Base-by-base conservation (phyloP, 306 rosid genomes). In the Vicia sativa region DNA sequence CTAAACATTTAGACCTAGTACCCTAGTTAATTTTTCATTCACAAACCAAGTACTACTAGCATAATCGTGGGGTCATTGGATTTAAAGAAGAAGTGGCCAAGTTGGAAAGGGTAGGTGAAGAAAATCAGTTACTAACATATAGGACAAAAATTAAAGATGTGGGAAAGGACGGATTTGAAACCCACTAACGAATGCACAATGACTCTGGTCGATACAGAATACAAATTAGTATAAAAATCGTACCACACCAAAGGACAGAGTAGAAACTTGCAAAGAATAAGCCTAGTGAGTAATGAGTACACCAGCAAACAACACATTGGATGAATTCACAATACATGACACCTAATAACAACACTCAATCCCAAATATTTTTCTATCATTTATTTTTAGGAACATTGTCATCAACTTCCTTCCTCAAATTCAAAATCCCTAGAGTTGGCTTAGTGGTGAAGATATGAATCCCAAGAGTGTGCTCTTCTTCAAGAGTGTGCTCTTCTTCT, bases 181-280 rank as follows among this genome's bases (percentile, higher is more conserved):
- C 62, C 75, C 64, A 62, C 75, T 53, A 75, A 75, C 75, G 69
- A 75, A 67, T 57, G 74, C 11, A 26, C n/a, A 0, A 70, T 57
- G 73, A 23, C 43, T 18, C 29, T 52, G 14, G 18, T 14, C 19
- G n/a, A 49, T 52, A 52, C 19, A 72, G 44, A 25, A 58, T 70
- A 70, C 80, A 79, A 62, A 56, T 46, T 41, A 16, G 38, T 48
- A 68, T 64, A 4, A 7, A 50, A 15, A 8, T 37, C 19, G 38
- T 34, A 34, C 38, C 50, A 16, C 16, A 16, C 37, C 11, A 58
- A 64, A 59, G 49, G 71, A 80, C 72, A 44, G 67, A 45, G 19
- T 59, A 49, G 56, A 43, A 71, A 38, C 54, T 60, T 68, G 73
- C 21, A 63, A 29, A 29, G 73, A 72, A 77, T 16, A 72, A 59